phyloP scores from a whole-genome alignment of 192 early-diverging fungal genomes.

The Blastocladiella britannica region DNA sequence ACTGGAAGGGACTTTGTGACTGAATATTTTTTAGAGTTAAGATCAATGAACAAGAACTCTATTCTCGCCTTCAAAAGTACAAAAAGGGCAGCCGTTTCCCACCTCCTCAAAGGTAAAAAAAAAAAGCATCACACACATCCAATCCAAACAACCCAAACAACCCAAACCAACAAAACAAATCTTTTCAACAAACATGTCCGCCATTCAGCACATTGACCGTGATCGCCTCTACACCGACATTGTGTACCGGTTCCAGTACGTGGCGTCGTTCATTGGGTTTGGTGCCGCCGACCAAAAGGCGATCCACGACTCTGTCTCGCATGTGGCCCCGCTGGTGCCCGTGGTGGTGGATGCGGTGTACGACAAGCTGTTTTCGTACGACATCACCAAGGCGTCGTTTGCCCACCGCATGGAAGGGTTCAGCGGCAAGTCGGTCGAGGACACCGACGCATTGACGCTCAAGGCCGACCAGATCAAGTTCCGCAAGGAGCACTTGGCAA shows the following conservation, averaged over 20 bases:
- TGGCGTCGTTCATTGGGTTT: slow-evolving; percentile 51
- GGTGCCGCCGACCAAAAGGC: slow-evolving; percentile 40
- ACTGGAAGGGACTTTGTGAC: too few species aligned
- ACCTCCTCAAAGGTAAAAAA: too few species aligned
- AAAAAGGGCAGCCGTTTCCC: too few species aligned
- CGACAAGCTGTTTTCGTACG: slow-evolving; percentile 40
- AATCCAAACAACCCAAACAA: too few species aligned
- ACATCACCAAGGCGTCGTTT: slow-evolving; percentile 54
- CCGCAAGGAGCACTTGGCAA: slow-evolving; percentile 48
- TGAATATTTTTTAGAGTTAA: too few species aligned
- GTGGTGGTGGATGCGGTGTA: slow-evolving; percentile 61
- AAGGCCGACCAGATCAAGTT: slow-evolving; percentile 54
- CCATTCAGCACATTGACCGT: slow-evolving; percentile 39
- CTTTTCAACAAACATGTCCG: slow-evolving; percentile 6
- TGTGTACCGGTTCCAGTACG: slow-evolving; percentile 58
- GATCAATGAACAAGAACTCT: too few species aligned
- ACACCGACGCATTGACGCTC: slow-evolving; percentile 23
- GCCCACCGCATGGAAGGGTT: slow-evolving; percentile 44
- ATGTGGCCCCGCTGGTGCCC: slow-evolving; percentile 44
- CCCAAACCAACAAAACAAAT: too few species aligned
- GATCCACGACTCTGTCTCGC: slow-evolving; percentile 38
- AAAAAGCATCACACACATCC: too few species aligned
- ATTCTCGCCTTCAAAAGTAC: too few species aligned
- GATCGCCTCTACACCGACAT: slow-evolving; percentile 46
- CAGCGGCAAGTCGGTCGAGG: slow-evolving; percentile 11